These are phyloP conservation scores for Phaeotremella skinneri DNA, from an alignment of 768 basidiomycete genomes.

Conservation along the genomic window DNA sequence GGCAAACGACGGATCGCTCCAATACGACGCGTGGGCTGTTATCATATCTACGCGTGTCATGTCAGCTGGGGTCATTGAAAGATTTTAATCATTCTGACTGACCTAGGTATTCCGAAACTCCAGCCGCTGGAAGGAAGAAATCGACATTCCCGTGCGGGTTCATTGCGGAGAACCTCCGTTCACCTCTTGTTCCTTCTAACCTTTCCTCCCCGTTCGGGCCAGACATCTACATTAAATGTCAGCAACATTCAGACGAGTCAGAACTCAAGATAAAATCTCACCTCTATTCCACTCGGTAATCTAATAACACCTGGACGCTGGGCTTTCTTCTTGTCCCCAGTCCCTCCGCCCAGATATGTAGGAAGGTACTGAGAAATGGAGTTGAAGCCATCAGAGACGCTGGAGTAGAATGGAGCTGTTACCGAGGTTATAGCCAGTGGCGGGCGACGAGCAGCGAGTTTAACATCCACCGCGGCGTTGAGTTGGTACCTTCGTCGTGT, in stretches of 20 bases:
- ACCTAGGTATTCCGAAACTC: slow-evolving; percentile 55
- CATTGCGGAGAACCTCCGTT: slow-evolving; percentile 54
- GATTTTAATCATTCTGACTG: too few species aligned
- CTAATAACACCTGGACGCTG: slow-evolving; percentile 47
- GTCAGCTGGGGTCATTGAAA: slow-evolving; percentile 21
- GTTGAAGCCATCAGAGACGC: slow-evolving; percentile 51
- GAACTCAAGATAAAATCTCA: slow-evolving; percentile 21
- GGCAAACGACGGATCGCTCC: slow-evolving; percentile 53
- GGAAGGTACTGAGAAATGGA: slow-evolving; percentile 47
- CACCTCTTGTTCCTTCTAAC: slow-evolving; percentile 48
- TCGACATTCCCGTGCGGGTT: slow-evolving; percentile 57
- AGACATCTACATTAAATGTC: slow-evolving; percentile 37
- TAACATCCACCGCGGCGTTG: slow-evolving; percentile 55
- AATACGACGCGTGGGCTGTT: slow-evolving; percentile 54
- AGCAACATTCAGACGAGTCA: slow-evolving; percentile 1
- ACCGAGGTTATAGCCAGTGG: slow-evolving; percentile 49
- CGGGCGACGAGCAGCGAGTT: slow-evolving; percentile 35
- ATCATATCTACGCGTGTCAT: slow-evolving; percentile 35
- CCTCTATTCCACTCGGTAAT: slow-evolving; percentile 51
- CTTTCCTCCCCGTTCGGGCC: slow-evolving; percentile 48
- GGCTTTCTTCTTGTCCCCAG: slow-evolving; percentile 28
- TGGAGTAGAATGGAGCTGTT: slow-evolving; percentile 47
- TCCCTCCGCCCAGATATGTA: slow-evolving; percentile 27
- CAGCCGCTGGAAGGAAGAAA: slow-evolving; percentile 53
- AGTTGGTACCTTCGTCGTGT: slow-evolving; percentile 48